Percentiles rank a stretch among this genome's conserved stretches.
phyloP scores from a whole-genome alignment of 1,284 basidiomycete genomes.

The Ceratobasidium sp. region DNA sequence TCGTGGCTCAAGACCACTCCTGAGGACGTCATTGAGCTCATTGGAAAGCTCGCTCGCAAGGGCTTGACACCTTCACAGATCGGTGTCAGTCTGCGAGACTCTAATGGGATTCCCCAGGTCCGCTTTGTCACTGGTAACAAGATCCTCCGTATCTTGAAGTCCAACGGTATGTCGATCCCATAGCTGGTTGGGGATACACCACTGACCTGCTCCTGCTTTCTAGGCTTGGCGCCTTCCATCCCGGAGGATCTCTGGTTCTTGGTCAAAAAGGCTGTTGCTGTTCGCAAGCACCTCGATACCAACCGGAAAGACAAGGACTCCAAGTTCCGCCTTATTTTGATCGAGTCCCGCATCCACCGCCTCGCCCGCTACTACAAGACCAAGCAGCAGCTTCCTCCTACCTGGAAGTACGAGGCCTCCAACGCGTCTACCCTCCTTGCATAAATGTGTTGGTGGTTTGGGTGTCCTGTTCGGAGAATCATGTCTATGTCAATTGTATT shows the following conservation, averaged over 20 bases:
- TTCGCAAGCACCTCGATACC: slow-evolving; percentile 98
- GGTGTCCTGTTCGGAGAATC: slow-evolving; percentile 7
- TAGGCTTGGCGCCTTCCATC: slow-evolving; percentile 95
- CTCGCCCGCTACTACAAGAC: slow-evolving; percentile 85
- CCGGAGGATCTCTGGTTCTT: slow-evolving; percentile 99
- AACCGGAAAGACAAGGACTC: slow-evolving; percentile 99
- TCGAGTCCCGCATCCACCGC: slow-evolving; percentile 99
- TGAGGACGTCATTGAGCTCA: slow-evolving; percentile 95
- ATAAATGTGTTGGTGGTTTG: slow-evolving; percentile 53
- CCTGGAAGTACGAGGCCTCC: slow-evolving; percentile 97
- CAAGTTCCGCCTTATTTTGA: slow-evolving; percentile 97
- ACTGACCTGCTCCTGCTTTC: neutral
- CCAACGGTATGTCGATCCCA: slow-evolving; percentile 73
- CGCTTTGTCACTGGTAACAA: slow-evolving; percentile 99
- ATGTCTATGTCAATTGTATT: slow-evolving; percentile 33
- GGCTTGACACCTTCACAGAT: slow-evolving; percentile 98
- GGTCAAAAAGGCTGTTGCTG: slow-evolving; percentile 99
- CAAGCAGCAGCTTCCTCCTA: slow-evolving; percentile 96
- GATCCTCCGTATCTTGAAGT: slow-evolving; percentile 98
- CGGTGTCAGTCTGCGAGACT: slow-evolving; percentile 97
- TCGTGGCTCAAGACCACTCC: slow-evolving; percentile 97
- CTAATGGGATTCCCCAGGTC: slow-evolving; percentile 96
- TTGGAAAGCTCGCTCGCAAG: slow-evolving; percentile 97
- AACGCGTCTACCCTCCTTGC: slow-evolving; percentile 89
- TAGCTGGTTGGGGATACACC: slow-evolving; percentile 1